Evolutionary conservation across 2,329 filamentous ascomycete genomes (phyloP), one percentile per base, ranked within the genome.

Genomic region (Colletotrichum scovillei): DNA sequence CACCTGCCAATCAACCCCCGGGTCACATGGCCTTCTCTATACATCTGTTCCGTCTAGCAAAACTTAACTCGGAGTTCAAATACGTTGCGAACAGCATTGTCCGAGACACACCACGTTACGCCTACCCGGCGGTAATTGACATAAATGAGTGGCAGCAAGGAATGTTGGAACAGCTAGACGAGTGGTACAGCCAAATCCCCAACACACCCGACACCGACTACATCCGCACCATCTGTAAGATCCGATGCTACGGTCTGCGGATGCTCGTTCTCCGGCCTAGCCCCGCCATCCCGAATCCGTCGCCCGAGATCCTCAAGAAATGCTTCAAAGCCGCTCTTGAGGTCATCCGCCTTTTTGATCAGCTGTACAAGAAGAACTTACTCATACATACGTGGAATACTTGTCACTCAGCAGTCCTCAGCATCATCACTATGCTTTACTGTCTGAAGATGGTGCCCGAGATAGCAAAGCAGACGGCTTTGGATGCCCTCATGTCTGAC

Each of bases 41-140:
- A 8, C 87, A 88, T 62, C 77, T 89, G 0, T 89, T 89, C 76
- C 82, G 79, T 60, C 81, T 86, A 0, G 80, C 85, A 0, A 84
- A 82, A 22, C 79, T 89, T 6, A 90, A 89, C 69, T 89, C 88
- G 0, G 88, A 90, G 75, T 88, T 89, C n/a, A 89, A 89, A 78
- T 89, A 89, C 60, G 82, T 89, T 3, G 84, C 87, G 46, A 88
- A 89, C 67, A 89, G 87, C 65, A 84, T 89, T 65, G 83, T 84
- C n/a, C 81, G 84, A 28, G 81, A 84, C 5, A 80, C 82, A 0
- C 87, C 87, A 0, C 78, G 78, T 7, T 89, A 89, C 65, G 85
- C 87, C 0, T 88, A 86, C 52, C 87, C 87, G 0, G 79, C 82
- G 1, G 79, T 88, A 1, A 79, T 81, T 8, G 82, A 88, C 57